Percentiles rank a stretch among this genome's conserved stretches.
These are phyloP conservation scores for Triangularia verruculosa DNA, from an alignment of 2,329 filamentous ascomycete species.

Conservation along the genomic window DNA sequence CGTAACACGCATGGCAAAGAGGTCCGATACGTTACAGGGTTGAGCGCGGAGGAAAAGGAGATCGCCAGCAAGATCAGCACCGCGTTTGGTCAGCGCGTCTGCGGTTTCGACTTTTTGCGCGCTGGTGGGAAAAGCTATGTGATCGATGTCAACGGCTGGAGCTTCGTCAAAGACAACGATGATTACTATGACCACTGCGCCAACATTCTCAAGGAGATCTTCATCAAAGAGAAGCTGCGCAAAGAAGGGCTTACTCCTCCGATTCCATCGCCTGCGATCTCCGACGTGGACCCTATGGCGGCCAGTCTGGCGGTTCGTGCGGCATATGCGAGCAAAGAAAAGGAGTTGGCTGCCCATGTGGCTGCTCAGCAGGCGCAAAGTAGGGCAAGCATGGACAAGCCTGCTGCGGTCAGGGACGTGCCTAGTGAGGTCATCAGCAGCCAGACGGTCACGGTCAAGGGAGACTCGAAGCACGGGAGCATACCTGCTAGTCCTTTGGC, in stretches of 20 bases:
- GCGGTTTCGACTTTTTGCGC: conserved; percentile 90
- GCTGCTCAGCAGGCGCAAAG: conserved; percentile 17
- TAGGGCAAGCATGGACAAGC: conserved; percentile 26
- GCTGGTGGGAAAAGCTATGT: conserved; percentile 90
- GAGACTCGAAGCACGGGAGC: conserved; percentile 30
- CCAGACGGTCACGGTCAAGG: conserved; percentile 27
- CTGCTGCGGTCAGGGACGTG: conserved; percentile 13
- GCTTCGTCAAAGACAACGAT: conserved; percentile 98
- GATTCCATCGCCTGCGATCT: conserved; percentile 46
- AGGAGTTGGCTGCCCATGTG: conserved; percentile 22
- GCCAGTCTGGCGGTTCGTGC: conserved; percentile 36
- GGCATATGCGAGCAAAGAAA: conserved; percentile 31
- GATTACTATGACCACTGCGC: conserved; percentile 95
- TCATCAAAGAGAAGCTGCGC: conserved; percentile 73
- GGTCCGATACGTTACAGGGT: conserved; percentile 85
- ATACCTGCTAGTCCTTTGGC: conserved; percentile 26
- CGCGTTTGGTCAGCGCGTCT: conserved; percentile 91
- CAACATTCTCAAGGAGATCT: conserved; percentile 81
- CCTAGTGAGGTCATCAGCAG: conserved; percentile 15
- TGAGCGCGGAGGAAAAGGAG: conserved; percentile 74
- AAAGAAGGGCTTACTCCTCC: conserved; percentile 59
- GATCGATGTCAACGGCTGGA: conserved; percentile 99
- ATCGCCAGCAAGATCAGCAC: conserved; percentile 88
- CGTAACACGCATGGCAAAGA: conserved; percentile 98
- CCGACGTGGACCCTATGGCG: conserved; percentile 40